Conservation (phyloP, 2,329 filamentous ascomycete genomes). For the Penicillium brevicompactum region DNA sequence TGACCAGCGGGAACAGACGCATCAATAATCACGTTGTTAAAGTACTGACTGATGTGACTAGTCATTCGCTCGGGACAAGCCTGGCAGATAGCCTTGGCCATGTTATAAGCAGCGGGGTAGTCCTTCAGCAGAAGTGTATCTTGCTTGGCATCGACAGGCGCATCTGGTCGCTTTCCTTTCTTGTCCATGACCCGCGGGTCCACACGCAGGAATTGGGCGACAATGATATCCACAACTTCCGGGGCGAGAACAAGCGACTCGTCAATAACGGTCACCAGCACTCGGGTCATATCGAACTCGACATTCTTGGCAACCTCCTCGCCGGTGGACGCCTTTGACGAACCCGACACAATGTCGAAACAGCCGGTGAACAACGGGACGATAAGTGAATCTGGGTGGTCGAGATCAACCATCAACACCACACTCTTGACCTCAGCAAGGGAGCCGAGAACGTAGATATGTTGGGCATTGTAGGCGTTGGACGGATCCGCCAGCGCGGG, state of each 20-base stretch:
- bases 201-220: conserved; percentile 91
- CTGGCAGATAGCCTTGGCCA: conserved; percentile 94
- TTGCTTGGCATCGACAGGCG: conserved; percentile 71
- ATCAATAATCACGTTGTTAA: conserved; percentile 93
- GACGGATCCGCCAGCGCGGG: conserved; percentile 83
- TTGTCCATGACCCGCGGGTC: conserved; percentile 65
- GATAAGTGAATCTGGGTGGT: conserved; percentile 77
- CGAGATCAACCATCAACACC: conserved; percentile 83
- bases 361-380: conserved; percentile 81
- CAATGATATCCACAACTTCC: conserved; percentile 85
- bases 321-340: conserved; percentile 71
- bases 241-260: conserved; percentile 77
- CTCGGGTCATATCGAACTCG: conserved; percentile 85
- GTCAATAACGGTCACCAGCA: conserved; percentile 83
- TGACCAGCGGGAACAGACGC: conserved; percentile 65
- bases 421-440: conserved; percentile 94
- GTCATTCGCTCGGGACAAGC: conserved; percentile 91
- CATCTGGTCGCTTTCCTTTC: conserved; percentile 56
- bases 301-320: conserved; percentile 91
- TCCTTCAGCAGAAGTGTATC: conserved; percentile 83
- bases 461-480: conserved; percentile 88
- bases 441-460: conserved; percentile 86
- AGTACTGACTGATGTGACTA: conserved; percentile 91
- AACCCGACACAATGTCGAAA: conserved; percentile 87
- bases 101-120: conserved; percentile 89